These are phyloP conservation scores for Alternaria longipes DNA, from an alignment of 2,329 filamentous ascomycete genomes.

Conservation along the genomic window DNA sequence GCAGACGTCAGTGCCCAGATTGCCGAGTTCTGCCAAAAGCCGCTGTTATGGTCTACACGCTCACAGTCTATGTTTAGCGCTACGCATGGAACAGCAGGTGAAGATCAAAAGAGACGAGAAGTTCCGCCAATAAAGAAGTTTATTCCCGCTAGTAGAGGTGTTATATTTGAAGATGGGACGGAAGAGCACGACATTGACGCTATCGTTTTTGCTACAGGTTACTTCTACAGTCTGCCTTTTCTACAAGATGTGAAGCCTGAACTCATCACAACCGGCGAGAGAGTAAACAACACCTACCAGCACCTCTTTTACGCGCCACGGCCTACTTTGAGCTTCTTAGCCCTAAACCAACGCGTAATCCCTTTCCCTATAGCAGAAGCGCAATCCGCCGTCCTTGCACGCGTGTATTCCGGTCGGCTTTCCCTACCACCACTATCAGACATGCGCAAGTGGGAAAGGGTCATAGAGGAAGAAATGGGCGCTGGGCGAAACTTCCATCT, in stretches of 20 bases:
- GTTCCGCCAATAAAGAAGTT: slow-evolving; percentile 64
- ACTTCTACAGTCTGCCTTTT: slow-evolving; percentile 86
- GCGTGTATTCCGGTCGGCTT: slow-evolving; percentile 78
- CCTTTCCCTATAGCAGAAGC: slow-evolving; percentile 84
- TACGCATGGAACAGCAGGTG: slow-evolving; percentile 16
- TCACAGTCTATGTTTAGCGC: slow-evolving; percentile 25
- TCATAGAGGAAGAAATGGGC: slow-evolving; percentile 55
- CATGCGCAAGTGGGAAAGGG: slow-evolving; percentile 75
- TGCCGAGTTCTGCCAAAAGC: slow-evolving; percentile 65
- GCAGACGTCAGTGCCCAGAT: slow-evolving; percentile 85
- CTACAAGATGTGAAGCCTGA: slow-evolving; percentile 63
- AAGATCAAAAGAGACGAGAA: slow-evolving; percentile 62
- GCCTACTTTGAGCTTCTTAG: slow-evolving; percentile 80
- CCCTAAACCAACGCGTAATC: slow-evolving; percentile 82
- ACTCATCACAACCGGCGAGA: slow-evolving; percentile 72
- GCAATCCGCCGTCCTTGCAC: slow-evolving; percentile 79
- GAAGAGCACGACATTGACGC: slow-evolving; percentile 75
- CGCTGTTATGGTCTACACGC: slow-evolving; percentile 60
- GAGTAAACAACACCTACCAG: slow-evolving; percentile 77
- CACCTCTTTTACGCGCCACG: slow-evolving; percentile 80
- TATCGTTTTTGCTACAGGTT: slow-evolving; percentile 88
- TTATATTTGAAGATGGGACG: slow-evolving; percentile 72
- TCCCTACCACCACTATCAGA: slow-evolving; percentile 67
- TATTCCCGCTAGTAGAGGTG: slow-evolving; percentile 64
- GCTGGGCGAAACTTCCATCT: slow-evolving; percentile 63